A percentile compares a stretch with the other conserved stretches of the same genome.
Conservation (phyloP, 495 filamentous ascomycete genomes). For the Cercophora samala region DNA sequence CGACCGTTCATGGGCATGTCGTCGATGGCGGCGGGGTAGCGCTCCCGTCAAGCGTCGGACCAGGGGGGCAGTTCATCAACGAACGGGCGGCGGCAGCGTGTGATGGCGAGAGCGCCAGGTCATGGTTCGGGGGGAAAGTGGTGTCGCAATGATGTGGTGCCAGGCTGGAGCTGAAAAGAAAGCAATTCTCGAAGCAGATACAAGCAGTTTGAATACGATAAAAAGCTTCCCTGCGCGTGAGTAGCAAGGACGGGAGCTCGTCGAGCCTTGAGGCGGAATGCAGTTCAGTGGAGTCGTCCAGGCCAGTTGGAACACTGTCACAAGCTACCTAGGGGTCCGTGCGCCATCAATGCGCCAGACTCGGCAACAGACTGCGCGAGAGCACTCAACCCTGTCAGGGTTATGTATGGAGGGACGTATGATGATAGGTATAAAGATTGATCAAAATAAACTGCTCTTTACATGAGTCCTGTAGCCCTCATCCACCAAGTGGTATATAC, state of each 20-base stretch:
- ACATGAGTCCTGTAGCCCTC: background rate
- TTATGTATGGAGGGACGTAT: background rate
- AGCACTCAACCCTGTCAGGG: background rate
- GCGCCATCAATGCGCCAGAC: background rate
- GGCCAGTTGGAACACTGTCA: background rate
- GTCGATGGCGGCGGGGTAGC: constrained; percentile 13
- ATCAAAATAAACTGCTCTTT: no score
- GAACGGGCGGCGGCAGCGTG: constrained; percentile 19
- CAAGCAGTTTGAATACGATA: background rate
- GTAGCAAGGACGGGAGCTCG: background rate
- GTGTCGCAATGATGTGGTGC: constrained; percentile 3
- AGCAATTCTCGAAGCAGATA: background rate
- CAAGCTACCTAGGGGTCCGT: background rate
- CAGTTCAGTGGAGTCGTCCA: background rate
- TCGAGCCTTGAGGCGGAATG: background rate
- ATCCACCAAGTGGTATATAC: background rate
- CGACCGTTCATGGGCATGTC: constrained; percentile 34
- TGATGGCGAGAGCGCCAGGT: constrained; percentile 11
- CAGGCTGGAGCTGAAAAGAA: background rate
- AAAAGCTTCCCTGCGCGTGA: background rate
- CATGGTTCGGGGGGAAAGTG: constrained; percentile 9
- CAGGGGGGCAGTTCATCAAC: constrained; percentile 27
- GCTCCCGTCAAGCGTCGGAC: constrained; percentile 25
- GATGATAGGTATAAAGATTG: no score
- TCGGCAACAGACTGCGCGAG: no score